These are phyloP conservation scores for Rhodomyrtus tomentosa DNA, from an alignment of 345 rosid species.

Conservation along the genomic window DNA sequence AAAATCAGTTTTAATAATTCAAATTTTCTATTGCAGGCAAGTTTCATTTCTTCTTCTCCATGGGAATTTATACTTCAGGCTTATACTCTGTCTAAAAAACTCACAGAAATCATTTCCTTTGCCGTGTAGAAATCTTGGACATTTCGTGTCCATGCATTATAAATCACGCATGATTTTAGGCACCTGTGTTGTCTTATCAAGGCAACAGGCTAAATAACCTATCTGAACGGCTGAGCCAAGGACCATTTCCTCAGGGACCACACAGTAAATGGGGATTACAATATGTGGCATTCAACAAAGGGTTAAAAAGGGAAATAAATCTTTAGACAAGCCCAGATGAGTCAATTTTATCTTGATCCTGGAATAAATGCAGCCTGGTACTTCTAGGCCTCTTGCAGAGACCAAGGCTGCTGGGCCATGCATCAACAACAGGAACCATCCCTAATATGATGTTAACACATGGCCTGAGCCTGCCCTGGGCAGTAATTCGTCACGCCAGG, in stretches of 20 bases:
- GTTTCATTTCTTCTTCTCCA: neutral
- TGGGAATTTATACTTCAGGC: neutral
- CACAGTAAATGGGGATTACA: neutral
- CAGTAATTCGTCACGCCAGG: neutral
- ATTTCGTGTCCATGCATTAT: neutral
- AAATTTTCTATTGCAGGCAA: neutral
- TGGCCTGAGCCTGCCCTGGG: neutral
- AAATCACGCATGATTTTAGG: neutral
- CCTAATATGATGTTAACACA: neutral
- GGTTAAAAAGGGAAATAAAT: neutral
- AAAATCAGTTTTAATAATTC: neutral
- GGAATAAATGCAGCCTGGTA: neutral
- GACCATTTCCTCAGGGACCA: neutral
- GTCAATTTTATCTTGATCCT: neutral
- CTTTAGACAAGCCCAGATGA: neutral
- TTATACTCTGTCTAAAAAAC: neutral
- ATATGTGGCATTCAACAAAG: neutral
- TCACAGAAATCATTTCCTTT: neutral
- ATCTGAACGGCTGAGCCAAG: neutral
- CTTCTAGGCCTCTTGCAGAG: neutral
- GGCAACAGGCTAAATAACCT: neutral
- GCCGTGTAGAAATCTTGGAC: neutral
- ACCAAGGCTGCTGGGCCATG: neutral
- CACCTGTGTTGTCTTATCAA: neutral
- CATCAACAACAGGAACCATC: neutral